Percentiles rank a stretch among this genome's conserved stretches.
These are phyloP conservation scores for Cryptosporidium meleagridis DNA, from an alignment of 169 alveolate species.

Conservation along the genomic window DNA sequence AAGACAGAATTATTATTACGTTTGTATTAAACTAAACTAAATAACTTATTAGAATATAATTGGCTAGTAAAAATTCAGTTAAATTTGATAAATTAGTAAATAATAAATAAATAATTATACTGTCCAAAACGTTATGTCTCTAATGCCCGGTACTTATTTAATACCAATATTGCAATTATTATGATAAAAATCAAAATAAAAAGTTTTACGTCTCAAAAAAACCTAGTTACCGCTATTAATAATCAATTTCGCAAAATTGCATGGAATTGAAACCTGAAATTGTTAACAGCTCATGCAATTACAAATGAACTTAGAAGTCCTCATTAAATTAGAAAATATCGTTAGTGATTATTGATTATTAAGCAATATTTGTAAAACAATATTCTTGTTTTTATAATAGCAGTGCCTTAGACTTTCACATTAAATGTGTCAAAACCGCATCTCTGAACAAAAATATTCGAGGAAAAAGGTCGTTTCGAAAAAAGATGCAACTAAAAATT, in stretches of 20 bases:
- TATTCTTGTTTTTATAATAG: background rate
- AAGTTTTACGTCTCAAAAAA: background rate
- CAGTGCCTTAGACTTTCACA: background rate
- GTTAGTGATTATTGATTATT: background rate
- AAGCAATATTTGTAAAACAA: background rate
- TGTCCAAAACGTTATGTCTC: background rate
- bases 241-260: background rate
- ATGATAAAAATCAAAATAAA: too few species aligned
- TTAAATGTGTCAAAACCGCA: background rate
- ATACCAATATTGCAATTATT: background rate
- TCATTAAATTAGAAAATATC: background rate
- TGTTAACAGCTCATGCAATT: background rate
- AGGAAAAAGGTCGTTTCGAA: background rate
- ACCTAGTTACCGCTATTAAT: background rate
- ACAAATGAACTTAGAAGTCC: background rate
- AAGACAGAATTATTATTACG: constrained; percentile 14
- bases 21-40: background rate
- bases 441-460: background rate
- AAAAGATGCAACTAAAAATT: background rate
- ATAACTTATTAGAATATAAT: too few species aligned
- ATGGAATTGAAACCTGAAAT: background rate
- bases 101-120: too few species aligned
- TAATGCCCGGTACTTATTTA: background rate
- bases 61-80: background rate
- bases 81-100: too few species aligned